Conservation (phyloP, 306 rosid genomes). For the Echinosophora koreensis region DNA sequence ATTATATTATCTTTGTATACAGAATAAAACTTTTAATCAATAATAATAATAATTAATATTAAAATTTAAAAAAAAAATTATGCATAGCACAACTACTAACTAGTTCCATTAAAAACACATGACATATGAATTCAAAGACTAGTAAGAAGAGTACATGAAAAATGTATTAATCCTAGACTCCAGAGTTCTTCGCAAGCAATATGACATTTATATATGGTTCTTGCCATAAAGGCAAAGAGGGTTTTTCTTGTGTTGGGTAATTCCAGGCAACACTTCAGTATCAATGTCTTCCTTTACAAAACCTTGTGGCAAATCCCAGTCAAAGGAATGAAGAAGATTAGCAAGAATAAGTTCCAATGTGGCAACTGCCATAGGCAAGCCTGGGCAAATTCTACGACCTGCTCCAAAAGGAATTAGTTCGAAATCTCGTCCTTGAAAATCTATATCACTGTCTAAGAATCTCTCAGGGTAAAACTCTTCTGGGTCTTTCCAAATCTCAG, state of each 20-base stretch:
- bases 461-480: conserved; percentile 39
- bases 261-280: conserved; percentile 19
- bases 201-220: not conserved
- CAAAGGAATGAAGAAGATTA: conserved; percentile 43
- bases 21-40: too few relatives aligned
- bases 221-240: conserved; percentile 36
- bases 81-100: too few relatives aligned
- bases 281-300: conserved; percentile 37
- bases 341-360: conserved; percentile 34
- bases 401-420: conserved; percentile 42
- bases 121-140: too few relatives aligned
- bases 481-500: conserved; percentile 43
- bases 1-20: too few relatives aligned
- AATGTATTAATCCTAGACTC: too few relatives aligned
- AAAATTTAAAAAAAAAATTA: too few relatives aligned
- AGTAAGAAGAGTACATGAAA: too few relatives aligned
- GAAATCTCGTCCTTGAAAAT: conserved; percentile 37
- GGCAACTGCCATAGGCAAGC: conserved; percentile 29
- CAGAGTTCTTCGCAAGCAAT: too few relatives aligned
- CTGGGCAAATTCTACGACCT: conserved; percentile 48
- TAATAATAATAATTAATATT: too few relatives aligned
- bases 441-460: conserved; percentile 24
- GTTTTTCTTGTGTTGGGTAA: conserved; percentile 42
- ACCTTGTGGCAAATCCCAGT: conserved; percentile 46
- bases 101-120: too few relatives aligned